Conservation (phyloP, 306 rosid species). For the Gastrolobium villosum region DNA sequence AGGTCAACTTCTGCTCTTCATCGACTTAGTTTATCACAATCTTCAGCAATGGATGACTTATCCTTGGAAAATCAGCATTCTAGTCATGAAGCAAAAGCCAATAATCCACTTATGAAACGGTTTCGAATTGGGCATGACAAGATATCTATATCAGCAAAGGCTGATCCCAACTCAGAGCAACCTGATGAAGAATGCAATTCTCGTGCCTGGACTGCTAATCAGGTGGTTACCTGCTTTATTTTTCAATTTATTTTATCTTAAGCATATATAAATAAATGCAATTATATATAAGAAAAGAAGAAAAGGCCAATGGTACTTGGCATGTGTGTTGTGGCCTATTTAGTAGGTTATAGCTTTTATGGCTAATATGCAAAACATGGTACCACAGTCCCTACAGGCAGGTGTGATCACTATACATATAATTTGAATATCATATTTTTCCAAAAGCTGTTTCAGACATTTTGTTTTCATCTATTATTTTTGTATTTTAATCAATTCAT, state of each 20-base stretch:
- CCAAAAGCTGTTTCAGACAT: neutral
- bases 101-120: slow-evolving; percentile 67
- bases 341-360: neutral
- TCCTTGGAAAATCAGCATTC: slow-evolving; percentile 60
- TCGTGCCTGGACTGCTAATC: slow-evolving; percentile 61
- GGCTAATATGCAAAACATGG: neutral
- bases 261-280: neutral
- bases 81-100: slow-evolving; percentile 59
- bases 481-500: neutral
- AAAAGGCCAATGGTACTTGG: slow-evolving; percentile 8
- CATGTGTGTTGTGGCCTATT: neutral
- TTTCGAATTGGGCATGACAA: slow-evolving; percentile 75
- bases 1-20: slow-evolving; percentile 64
- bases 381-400: slow-evolving; percentile 3
- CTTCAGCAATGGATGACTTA: slow-evolving; percentile 60
- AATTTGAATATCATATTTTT: slow-evolving; percentile 19
- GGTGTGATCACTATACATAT: slow-evolving; percentile 1
- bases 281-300: neutral
- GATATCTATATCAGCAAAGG: slow-evolving; percentile 59
- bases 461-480: neutral
- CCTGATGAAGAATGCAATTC: slow-evolving; percentile 81
- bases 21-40: slow-evolving; percentile 54
- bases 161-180: slow-evolving; percentile 55
- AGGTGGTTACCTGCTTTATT: slow-evolving; percentile 56
- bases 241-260: slow-evolving; percentile 20